Evolutionary conservation across 768 basidiomycete species (phyloP).

Genomic region (Strobilomyces confusus): DNA sequence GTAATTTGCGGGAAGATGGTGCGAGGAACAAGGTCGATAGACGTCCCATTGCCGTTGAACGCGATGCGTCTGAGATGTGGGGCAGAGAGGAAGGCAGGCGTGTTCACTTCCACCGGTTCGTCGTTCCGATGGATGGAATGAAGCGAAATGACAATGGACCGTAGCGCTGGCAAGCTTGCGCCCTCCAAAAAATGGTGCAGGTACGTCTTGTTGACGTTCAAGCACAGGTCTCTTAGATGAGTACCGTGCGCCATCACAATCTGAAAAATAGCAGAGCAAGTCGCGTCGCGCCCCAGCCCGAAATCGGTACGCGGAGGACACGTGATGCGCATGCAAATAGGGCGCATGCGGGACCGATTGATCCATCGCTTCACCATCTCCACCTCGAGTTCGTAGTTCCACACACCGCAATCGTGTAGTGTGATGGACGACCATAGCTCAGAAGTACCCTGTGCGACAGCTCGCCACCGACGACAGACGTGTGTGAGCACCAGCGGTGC

Average conservation of each 20-base stretch:
- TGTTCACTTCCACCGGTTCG: background rate
- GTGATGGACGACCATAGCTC: constrained; percentile 31
- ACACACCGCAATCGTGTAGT: constrained; percentile 27
- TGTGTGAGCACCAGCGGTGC: constrained; percentile 33
- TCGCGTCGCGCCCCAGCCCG: background rate
- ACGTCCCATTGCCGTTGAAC: constrained; percentile 11
- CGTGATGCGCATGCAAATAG: constrained; percentile 21
- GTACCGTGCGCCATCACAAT: constrained; percentile 19
- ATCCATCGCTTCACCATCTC: constrained; percentile 26
- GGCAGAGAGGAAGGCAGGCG: constrained; percentile 4
- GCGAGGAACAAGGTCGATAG: constrained; percentile 16
- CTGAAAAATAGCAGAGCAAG: constrained; percentile 19
- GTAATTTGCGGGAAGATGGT: constrained; percentile 18
- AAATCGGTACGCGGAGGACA: constrained; percentile 19
- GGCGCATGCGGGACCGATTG: constrained; percentile 16
- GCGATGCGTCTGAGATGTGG: constrained; percentile 17
- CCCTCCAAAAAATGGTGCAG: constrained; percentile 16
- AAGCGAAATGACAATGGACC: constrained; percentile 17
- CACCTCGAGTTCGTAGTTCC: constrained; percentile 26
- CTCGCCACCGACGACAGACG: constrained; percentile 32
- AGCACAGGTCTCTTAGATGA: constrained; percentile 15
- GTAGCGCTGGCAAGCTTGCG: constrained; percentile 10
- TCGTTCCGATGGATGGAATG: constrained; percentile 4
- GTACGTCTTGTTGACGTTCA: constrained; percentile 19
- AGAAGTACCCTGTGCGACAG: constrained; percentile 26